Conservation (phyloP, 2,329 filamentous ascomycete species). For the Chaetomiaceae sp. region DNA sequence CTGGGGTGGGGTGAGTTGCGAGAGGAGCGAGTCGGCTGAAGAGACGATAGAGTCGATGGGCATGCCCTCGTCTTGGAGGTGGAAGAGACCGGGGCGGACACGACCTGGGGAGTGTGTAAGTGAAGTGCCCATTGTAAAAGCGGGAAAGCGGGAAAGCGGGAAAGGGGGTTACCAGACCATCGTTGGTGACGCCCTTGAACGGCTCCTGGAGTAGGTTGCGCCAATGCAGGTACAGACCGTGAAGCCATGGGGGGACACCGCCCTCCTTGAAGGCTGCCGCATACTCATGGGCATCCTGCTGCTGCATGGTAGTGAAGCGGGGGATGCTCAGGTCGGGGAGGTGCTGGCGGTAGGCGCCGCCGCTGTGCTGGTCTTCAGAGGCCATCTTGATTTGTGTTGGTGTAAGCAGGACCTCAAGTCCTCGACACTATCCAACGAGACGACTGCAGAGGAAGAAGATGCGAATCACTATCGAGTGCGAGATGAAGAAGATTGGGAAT, state of each 20-base stretch:
- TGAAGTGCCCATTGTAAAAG: slow-evolving; percentile 16
- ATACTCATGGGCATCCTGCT: slow-evolving; percentile 60
- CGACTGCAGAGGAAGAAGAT: no score
- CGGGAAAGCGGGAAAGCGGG: neutral
- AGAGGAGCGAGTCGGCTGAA: slow-evolving; percentile 44
- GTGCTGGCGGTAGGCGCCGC: slow-evolving; percentile 49
- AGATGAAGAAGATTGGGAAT: no score
- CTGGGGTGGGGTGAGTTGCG: slow-evolving; percentile 46
- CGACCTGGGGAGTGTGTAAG: slow-evolving; percentile 36
- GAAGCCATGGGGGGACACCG: slow-evolving; percentile 62
- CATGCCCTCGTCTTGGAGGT: slow-evolving; percentile 59
- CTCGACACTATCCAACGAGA: neutral
- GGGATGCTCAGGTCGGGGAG: slow-evolving; percentile 58
- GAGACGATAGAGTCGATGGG: slow-evolving; percentile 54
- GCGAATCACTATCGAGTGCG: no score
- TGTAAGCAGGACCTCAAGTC: neutral
- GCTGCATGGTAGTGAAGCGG: slow-evolving; percentile 59
- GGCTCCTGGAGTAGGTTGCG: slow-evolving; percentile 57
- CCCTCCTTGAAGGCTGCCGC: slow-evolving; percentile 55
- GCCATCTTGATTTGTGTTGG: slow-evolving; percentile 16
- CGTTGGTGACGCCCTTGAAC: slow-evolving; percentile 65
- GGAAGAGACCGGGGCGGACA: slow-evolving; percentile 51
- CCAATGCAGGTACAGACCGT: slow-evolving; percentile 58
- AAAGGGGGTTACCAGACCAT: slow-evolving; percentile 44
- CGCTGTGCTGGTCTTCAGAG: slow-evolving; percentile 10